Conservation (phyloP, 352 stramenopile genomes). For the Pythium graminicola region DNA sequence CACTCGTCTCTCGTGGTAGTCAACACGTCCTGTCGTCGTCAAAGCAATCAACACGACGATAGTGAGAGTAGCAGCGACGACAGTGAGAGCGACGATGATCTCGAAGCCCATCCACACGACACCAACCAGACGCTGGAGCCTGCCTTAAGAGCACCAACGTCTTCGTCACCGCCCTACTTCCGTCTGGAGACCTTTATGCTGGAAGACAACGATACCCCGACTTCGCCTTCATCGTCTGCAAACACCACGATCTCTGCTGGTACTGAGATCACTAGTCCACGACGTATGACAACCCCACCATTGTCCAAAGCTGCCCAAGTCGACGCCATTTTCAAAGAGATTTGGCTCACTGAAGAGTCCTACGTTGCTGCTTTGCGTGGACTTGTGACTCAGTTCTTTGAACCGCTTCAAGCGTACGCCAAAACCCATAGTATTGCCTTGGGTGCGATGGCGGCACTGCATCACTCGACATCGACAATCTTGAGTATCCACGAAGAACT, state of each 20-base stretch:
- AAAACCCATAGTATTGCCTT: conserved; percentile 22
- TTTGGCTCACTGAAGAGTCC: conserved; percentile 25
- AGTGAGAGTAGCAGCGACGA: neutral
- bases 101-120: no score
- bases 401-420: conserved; percentile 26
- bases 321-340: conserved; percentile 29
- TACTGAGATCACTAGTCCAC: neutral
- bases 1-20: no score
- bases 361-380: conserved; percentile 26
- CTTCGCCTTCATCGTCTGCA: neutral
- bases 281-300: neutral
- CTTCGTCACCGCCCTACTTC: conserved; percentile 14
- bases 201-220: conserved; percentile 10
- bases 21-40: neutral
- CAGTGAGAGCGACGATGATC: no score
- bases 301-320: conserved; percentile 14
- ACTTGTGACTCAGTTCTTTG: conserved; percentile 30
- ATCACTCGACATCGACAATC: conserved; percentile 30
- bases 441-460: conserved; percentile 26
- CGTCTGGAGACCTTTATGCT: conserved; percentile 21
- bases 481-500: conserved; percentile 33
- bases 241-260: neutral
- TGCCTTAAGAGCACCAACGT: neutral
- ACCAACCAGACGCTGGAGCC: conserved; percentile 2
- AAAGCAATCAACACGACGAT: conserved; percentile 20